Evolutionary conservation across 768 basidiomycete species (phyloP).

Genomic region (Rhodotorula diobovata): DNA sequence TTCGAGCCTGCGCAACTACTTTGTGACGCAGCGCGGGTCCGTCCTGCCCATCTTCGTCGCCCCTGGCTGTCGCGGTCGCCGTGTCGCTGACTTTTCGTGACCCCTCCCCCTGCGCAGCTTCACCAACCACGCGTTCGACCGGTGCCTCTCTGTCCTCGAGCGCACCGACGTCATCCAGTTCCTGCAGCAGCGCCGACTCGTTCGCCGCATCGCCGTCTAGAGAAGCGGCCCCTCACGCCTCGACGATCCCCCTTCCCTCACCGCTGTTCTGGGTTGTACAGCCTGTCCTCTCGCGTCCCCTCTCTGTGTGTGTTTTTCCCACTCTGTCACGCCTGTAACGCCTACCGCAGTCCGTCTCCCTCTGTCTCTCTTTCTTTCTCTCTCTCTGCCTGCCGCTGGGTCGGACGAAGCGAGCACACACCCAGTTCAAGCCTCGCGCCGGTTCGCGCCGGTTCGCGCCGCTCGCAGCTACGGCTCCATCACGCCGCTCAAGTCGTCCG

Average conservation of each 20-base stretch:
- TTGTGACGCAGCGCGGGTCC: conserved; percentile 86
- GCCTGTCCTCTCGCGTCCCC: not conserved
- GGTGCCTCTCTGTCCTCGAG: conserved; percentile 85
- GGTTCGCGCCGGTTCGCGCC: too few species aligned
- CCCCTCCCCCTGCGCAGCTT: conserved; percentile 15
- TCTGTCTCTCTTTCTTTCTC: too few species aligned
- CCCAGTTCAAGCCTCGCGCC: too few species aligned
- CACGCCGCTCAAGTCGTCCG: not conserved
- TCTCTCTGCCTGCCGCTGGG: too few species aligned
- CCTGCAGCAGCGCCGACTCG: conserved; percentile 37
- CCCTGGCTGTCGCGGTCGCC: not conserved
- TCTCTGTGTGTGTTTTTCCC: not conserved
- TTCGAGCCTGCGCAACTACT: conserved; percentile 84
- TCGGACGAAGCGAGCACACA: not conserved
- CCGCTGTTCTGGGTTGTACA: not conserved
- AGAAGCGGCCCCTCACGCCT: not conserved
- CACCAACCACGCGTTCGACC: conserved; percentile 56
- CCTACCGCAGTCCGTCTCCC: too few species aligned
- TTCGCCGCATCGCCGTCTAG: conserved; percentile 37
- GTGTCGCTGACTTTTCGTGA: too few species aligned
- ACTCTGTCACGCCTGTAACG: not conserved
- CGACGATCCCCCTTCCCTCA: not conserved
- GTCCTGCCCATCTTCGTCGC: not conserved
- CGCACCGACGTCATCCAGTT: conserved; percentile 93
- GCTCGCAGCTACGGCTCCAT: not conserved